phyloP scores from a whole-genome alignment of 768 basidiomycete genomes.

The Leccinum olivaceopallidum region DNA sequence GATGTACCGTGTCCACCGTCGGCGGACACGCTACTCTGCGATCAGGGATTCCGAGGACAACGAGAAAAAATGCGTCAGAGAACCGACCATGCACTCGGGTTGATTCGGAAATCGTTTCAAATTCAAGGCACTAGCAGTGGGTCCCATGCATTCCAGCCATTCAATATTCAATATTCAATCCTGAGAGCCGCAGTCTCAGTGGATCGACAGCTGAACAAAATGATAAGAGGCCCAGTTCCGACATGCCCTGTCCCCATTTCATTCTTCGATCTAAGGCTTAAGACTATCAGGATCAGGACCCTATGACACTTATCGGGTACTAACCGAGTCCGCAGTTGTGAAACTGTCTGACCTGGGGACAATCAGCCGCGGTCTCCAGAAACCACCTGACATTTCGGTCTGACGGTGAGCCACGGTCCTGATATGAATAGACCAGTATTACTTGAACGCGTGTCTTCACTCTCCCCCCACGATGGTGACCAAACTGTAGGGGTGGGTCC shows the following conservation, averaged over 20 bases:
- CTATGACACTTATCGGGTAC: neutral
- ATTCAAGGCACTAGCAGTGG: neutral
- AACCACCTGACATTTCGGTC: neutral
- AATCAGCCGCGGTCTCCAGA: neutral
- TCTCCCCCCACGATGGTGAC: neutral
- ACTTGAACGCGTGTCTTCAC: neutral
- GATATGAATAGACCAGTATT: neutral
- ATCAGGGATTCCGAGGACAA: conserved; percentile 14
- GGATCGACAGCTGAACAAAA: neutral
- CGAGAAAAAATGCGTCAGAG: conserved; percentile 1
- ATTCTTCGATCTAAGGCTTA: neutral
- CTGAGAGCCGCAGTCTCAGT: neutral
- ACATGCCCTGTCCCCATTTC: neutral
- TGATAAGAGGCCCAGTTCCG: neutral
- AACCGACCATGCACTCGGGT: neutral
- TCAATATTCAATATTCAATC: neutral
- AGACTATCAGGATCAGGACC: neutral
- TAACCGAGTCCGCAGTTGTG: neutral
- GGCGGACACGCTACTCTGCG: conserved; percentile 9
- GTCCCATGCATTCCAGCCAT: neutral
- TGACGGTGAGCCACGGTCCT: neutral
- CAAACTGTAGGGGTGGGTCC: neutral
- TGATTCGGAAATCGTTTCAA: conserved; percentile 5
- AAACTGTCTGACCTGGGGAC: neutral
- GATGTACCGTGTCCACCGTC: conserved; percentile 1